Conservation (phyloP, 331 rosid genomes). For the Quercus lobata region DNA sequence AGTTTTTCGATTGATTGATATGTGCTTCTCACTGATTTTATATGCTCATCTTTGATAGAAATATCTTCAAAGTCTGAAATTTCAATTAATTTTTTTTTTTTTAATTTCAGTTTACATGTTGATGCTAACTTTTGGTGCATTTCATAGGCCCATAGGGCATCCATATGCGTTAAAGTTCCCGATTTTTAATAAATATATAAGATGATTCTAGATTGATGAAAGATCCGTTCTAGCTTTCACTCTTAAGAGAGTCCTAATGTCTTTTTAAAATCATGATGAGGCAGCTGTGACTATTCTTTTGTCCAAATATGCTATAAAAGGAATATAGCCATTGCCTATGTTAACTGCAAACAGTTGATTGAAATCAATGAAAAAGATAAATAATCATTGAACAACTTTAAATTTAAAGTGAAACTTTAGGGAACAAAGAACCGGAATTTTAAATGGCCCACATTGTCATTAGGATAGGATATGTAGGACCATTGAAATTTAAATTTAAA, state of each 20-base stretch:
- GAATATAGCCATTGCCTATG: neutral
- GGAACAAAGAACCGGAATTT: neutral
- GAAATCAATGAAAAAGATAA: neutral
- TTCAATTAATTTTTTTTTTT: neutral
- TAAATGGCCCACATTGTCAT: neutral
- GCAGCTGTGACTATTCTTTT: neutral
- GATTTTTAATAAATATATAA: no score
- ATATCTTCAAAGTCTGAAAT: neutral
- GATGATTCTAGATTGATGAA: neutral
- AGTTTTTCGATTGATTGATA: neutral
- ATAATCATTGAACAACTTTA: neutral
- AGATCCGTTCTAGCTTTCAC: neutral
- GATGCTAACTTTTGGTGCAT: neutral
- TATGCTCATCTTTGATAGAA: neutral
- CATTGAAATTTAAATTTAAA: neutral
- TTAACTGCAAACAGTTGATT: neutral
- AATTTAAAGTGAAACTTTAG: neutral
- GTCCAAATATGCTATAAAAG: neutral
- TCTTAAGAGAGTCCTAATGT: neutral
- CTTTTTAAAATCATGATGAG: neutral
- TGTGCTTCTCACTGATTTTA: neutral
- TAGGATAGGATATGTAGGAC: slow-evolving; percentile 3
- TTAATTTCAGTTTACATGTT: neutral
- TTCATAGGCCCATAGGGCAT: no score
- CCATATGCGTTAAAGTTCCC: no score